These are phyloP conservation scores for Akanthomyces lecanii DNA, from an alignment of 2,329 filamentous ascomycete genomes.

Conservation along the genomic window DNA sequence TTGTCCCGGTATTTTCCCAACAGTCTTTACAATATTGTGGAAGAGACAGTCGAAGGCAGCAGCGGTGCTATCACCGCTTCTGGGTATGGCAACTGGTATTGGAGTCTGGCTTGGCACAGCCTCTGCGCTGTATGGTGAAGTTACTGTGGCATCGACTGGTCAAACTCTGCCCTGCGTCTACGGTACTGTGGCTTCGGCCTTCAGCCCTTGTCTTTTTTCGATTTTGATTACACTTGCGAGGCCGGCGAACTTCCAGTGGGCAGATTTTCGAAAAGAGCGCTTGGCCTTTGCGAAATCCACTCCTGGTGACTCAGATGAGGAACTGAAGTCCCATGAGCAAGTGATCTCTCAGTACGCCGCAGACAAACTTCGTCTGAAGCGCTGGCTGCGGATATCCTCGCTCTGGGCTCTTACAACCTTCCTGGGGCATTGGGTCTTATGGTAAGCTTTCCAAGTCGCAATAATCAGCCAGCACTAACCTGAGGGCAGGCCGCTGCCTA, in stretches of 20 bases:
- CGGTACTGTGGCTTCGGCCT: slow-evolving; percentile 46
- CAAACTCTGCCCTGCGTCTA: slow-evolving; percentile 48
- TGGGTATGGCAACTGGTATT: slow-evolving; percentile 48
- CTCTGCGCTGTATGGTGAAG: slow-evolving; percentile 40
- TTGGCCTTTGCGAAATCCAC: slow-evolving; percentile 32
- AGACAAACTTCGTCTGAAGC: slow-evolving; percentile 36
- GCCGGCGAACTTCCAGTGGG: slow-evolving; percentile 40
- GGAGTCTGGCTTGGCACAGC: slow-evolving; percentile 50
- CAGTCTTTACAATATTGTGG: slow-evolving; percentile 50
- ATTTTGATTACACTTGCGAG: slow-evolving; percentile 42
- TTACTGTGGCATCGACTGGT: slow-evolving; percentile 46
- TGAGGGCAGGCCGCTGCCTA: slow-evolving; percentile 40
- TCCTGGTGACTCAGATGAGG: slow-evolving; percentile 19
- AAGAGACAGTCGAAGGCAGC: slow-evolving; percentile 44
- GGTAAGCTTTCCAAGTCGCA: slow-evolving; percentile 27
- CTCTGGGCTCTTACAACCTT: slow-evolving; percentile 47
- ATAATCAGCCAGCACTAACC: neutral
- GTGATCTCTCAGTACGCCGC: slow-evolving; percentile 24
- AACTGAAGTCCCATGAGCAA: slow-evolving; percentile 24
- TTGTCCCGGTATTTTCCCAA: slow-evolving; percentile 51
- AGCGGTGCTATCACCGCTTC: slow-evolving; percentile 45
- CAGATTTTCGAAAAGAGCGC: slow-evolving; percentile 36
- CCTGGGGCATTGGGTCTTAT: slow-evolving; percentile 49
- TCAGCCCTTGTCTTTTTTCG: slow-evolving; percentile 41
- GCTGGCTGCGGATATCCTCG: slow-evolving; percentile 43